Evolutionary conservation across 805 yeast genomes (phyloP), one percentile per base, ranked within the genome.

Genomic region (Cyberlindnera japonica): DNA sequence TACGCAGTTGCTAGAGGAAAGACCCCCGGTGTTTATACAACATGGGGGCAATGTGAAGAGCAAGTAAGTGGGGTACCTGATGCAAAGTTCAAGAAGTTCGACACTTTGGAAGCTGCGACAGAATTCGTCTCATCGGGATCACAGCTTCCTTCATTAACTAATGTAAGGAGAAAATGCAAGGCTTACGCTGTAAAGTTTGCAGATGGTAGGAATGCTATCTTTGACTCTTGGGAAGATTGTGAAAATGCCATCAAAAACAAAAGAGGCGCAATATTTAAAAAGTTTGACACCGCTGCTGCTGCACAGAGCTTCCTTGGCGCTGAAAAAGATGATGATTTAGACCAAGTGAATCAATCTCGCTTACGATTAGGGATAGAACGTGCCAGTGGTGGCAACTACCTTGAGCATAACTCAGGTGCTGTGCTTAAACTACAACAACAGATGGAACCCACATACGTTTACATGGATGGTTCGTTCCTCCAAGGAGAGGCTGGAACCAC

Each of bases 401-500:
- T n/a, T n/a, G n/a, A n/a, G n/a, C n/a, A n/a, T n/a, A n/a, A n/a
- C n/a, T n/a, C n/a, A n/a, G n/a, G n/a, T n/a, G n/a, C n/a, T n/a
- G n/a, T n/a, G n/a, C n/a, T n/a, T n/a, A n/a, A n/a, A n/a, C n/a
- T n/a, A n/a, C n/a, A n/a, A n/a, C n/a, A n/a, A n/a, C n/a, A n/a
- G n/a, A n/a, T n/a, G n/a, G n/a, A n/a, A n/a, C n/a, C n/a, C n/a
- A n/a, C n/a, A n/a, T n/a, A n/a, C 6, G 66, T 87, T 0, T 89
- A 75, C 53, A 81, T 87, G 16, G 97, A 89, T 60, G 97, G 96
- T 0, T 84, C 95, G 0, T 54, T 38, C 21, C 27, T 49, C 5
- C 82, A 83, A 51, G 89, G 88, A 1, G 63, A 54, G 16, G 79
- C 82, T 0, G 96, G 97, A 0, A n/a, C n/a, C 5, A 82, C 83